Conservation (phyloP, 2,329 filamentous ascomycete genomes). For the Pseudogymnoascus sp. region DNA sequence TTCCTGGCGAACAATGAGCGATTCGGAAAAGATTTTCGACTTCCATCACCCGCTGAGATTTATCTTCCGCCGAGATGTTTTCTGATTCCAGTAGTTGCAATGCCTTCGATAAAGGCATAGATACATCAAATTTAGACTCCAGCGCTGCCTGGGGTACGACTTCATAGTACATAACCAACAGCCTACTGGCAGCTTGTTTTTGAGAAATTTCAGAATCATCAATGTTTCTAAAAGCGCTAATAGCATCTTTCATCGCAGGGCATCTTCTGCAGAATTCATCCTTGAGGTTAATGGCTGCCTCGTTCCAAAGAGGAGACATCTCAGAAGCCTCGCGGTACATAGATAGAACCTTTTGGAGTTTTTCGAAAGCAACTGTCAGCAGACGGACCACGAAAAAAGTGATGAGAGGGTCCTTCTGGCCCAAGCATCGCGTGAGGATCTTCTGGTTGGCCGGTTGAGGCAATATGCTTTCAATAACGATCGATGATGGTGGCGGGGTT, state of each 20-base stretch:
- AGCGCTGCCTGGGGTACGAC: slow-evolving; percentile 71
- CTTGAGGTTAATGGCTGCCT: slow-evolving; percentile 59
- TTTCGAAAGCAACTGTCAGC: slow-evolving; percentile 69
- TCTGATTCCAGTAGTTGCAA: slow-evolving; percentile 54
- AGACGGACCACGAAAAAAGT: slow-evolving; percentile 79
- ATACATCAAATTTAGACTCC: slow-evolving; percentile 82
- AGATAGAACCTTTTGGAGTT: slow-evolving; percentile 48
- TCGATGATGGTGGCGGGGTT: slow-evolving; percentile 68
- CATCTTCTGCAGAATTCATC: slow-evolving; percentile 71
- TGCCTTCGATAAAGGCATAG: slow-evolving; percentile 62
- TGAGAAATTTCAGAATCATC: slow-evolving; percentile 64
- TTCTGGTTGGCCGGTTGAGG: slow-evolving; percentile 77
- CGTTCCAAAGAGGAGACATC: slow-evolving; percentile 52
- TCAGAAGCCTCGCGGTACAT: slow-evolving; percentile 37
- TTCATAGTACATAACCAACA: slow-evolving; percentile 80
- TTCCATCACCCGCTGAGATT: slow-evolving; percentile 59
- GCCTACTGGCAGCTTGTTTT: slow-evolving; percentile 67
- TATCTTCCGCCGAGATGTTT: slow-evolving; percentile 34
- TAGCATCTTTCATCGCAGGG: slow-evolving; percentile 74
- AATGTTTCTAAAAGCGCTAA: slow-evolving; percentile 64
- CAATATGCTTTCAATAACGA: slow-evolving; percentile 78
- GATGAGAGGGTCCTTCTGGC: slow-evolving; percentile 68
- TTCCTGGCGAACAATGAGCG: slow-evolving; percentile 70
- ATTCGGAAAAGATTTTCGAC: slow-evolving; percentile 75
- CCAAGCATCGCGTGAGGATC: slow-evolving; percentile 69